Conservation (phyloP, 768 basidiomycete species). For the Boletus rubescentipes region DNA sequence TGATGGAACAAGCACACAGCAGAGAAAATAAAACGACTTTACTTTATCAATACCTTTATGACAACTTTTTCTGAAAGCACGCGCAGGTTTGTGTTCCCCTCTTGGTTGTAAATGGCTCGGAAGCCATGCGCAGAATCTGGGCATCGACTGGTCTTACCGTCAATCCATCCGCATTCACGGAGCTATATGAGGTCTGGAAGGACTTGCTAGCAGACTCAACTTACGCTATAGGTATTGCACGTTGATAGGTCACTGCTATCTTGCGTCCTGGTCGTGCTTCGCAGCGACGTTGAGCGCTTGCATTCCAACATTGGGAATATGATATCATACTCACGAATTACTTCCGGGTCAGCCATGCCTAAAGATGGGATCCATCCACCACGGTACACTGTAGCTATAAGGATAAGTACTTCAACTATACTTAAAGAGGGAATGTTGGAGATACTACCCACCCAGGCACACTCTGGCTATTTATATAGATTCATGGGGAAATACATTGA, state of each 20-base stretch:
- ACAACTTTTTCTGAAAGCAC: conserved; percentile 44
- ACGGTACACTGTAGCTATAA: too few species aligned
- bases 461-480: conserved; percentile 2
- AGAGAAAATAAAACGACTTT: conserved; percentile 8
- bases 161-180: conserved; percentile 47
- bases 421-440: background rate
- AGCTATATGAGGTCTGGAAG: background rate
- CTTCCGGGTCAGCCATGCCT: conserved; percentile 12
- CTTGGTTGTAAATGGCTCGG: conserved; percentile 50
- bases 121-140: conserved; percentile 56
- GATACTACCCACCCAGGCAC: background rate
- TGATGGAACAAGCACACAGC: background rate
- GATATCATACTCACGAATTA: conserved; percentile 39
- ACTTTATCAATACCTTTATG: conserved; percentile 52
- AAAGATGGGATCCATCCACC: background rate
- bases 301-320: conserved; percentile 47
- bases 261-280: conserved; percentile 46
- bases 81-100: conserved; percentile 41
- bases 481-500: background rate
- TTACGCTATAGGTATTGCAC: conserved; percentile 49
- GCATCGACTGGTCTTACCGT: conserved; percentile 48
- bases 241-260: conserved; percentile 43
- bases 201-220: background rate
- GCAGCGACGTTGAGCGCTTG: conserved; percentile 48
- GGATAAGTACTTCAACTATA: too few species aligned